Percentiles rank a stretch among this genome's conserved stretches.
phyloP scores from a whole-genome alignment of 2,329 filamentous ascomycete species.

The Aspergillus phoenicis region DNA sequence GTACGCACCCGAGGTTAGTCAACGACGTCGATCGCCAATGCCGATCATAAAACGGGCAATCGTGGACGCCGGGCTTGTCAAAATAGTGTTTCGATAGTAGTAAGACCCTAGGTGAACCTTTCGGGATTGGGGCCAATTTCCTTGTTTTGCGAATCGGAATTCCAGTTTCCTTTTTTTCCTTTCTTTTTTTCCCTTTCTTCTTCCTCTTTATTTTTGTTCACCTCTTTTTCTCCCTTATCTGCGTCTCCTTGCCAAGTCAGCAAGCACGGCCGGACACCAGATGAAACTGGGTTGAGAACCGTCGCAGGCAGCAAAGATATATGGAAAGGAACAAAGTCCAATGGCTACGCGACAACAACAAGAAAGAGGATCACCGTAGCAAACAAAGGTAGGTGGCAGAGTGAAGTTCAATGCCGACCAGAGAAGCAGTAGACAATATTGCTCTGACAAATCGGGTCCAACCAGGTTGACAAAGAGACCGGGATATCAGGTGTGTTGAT shows the following conservation, averaged over 20 bases:
- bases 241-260: background rate
- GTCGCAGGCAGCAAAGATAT: background rate
- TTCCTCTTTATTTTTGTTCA: background rate
- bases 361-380: background rate
- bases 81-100: conserved; percentile 17
- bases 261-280: background rate
- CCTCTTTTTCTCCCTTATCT: background rate
- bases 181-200: background rate
- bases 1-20: conserved; percentile 22
- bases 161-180: background rate
- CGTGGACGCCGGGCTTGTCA: conserved; percentile 6
- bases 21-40: conserved; percentile 21
- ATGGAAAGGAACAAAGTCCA: background rate
- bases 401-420: conserved; percentile 13
- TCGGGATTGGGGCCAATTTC: background rate
- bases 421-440: conserved; percentile 1
- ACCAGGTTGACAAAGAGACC: conserved; percentile 13
- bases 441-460: conserved; percentile 2
- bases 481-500: conserved; percentile 9
- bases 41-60: conserved; percentile 20
- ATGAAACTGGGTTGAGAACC: background rate
- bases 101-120: background rate
- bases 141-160: background rate
- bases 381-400: conserved; percentile 14
- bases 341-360: conserved; percentile 11